These are phyloP conservation scores for Plasmodium vivax DNA, from an alignment of 169 alveolate genomes.

Conservation along the genomic window DNA sequence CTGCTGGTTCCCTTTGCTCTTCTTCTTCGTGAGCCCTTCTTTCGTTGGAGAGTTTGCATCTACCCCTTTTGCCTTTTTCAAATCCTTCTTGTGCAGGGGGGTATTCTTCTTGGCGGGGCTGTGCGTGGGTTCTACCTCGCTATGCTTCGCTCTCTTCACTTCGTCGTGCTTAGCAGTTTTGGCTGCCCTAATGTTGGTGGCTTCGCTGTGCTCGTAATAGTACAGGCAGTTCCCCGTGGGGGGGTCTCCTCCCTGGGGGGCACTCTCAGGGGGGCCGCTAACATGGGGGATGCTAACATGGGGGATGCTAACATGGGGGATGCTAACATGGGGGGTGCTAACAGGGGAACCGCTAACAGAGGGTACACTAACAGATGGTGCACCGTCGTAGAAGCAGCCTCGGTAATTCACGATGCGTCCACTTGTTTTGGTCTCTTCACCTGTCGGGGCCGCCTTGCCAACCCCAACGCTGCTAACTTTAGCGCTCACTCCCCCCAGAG, in stretches of 20 bases:
- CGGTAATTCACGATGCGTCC: constrained; percentile 1
- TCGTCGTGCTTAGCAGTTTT: not conserved
- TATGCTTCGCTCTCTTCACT: not conserved
- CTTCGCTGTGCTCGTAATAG: not conserved
- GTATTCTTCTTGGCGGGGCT: not conserved
- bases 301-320: too few species aligned
- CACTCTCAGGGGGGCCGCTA: not conserved
- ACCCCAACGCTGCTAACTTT: not conserved
- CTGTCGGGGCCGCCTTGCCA: not conserved
- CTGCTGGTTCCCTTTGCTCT: not conserved
- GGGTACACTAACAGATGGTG: not conserved
- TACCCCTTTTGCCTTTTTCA: not conserved
- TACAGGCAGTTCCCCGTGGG: not conserved
- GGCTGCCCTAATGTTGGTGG: not conserved
- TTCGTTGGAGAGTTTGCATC: not conserved
- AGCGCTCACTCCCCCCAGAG: not conserved
- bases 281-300: too few species aligned
- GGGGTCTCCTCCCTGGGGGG: not conserved
- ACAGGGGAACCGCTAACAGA: not conserved
- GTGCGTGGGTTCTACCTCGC: not conserved
- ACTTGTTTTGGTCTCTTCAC: not conserved
- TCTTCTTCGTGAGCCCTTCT: not conserved
- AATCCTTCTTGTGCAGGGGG: not conserved
- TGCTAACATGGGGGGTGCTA: not conserved
- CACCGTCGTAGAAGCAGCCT: constrained; percentile 6